Base-by-base conservation (phyloP, 192 early-diverging fungal genomes). In the Podila clonocystis region DNA sequence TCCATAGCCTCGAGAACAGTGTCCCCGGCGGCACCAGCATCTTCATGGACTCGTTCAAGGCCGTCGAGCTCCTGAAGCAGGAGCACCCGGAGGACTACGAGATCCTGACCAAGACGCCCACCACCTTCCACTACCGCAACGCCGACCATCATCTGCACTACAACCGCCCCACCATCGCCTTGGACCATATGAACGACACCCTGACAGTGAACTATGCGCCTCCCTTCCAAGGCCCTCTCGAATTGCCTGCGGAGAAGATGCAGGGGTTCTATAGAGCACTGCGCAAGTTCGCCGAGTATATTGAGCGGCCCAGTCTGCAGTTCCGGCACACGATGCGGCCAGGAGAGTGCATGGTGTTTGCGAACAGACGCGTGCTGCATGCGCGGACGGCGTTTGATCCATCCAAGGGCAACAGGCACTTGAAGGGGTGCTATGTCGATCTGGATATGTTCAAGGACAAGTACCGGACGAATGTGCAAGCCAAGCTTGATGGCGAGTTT, bases 91-190 rank as follows among this genome's bases (percentile, higher is more conserved):
- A 88, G n/a, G 85, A 90, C 52, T 95, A 90, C 74, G 68, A 85
- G 17, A 80, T 89, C 20, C 75, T 96, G 0, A 73, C 57, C 9
- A 71, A 83, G 34, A 83, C 84, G 11, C 93, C 93, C 19, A 87
- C 93, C 38, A 93, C 93, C 7, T 96, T 93, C 82, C 93, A 94
- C 62, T 96, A 96, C 83, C 68, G 88, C 36, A 95, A 95, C 76
- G 89, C 91, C 68, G 88, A 88, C n/a, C 92, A 93, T 61, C 88
- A 91, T 59, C 85, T 94, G 76, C 88, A 92, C 63, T 93, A 89
- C 66, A 88, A 87, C 38, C 88, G 91, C 19, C 88, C 90, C 19
- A 93, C 89, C 11, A 92, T 96, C 65, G 85, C 84, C 1, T 72
- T 77, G 1, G 85, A 87, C 36, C 58, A 69, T 45, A 20, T 68